Base-by-base conservation (phyloP, 768 basidiomycete genomes). In the Cubamyces sp. region DNA sequence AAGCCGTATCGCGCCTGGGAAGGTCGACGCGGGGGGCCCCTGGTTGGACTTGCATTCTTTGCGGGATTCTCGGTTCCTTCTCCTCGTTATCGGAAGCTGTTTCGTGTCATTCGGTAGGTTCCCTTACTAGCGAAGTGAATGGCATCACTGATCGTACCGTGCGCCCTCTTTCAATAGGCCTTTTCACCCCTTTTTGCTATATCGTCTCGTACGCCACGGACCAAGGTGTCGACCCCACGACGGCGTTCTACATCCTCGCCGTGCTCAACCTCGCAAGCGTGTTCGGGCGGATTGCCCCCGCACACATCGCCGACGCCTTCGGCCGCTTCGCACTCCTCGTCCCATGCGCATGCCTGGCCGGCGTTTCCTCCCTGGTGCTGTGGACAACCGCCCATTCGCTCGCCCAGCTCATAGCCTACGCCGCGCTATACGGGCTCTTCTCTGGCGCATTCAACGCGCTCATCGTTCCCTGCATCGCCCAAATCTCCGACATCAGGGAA, bases 101-200 rank as follows among this genome's bases (percentile, higher is more conserved):
- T 78, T 88, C 46, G 82, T 87, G 18, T 84, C 86, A 14, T 74
- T 89, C 34, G 88, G 88, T 88, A 66, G 1, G 69, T 64, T 41
- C 8, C 18, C 7, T 19, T 23, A 5, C 14, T 16, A 11, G 23
- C 14, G 30, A 11, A 19, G 34, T 34, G 41, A 52, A 64, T 26
- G 60, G 23, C 8, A 34, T 47, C 23, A 28, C 18, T 45, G n/a
- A 18, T 6, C 37, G 26, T n/a, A 5, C 39, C 46, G 25, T 34
- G 15, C 57, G n/a, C 23, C 18, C 21, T 3, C 3, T 5, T 9
- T 15, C 21, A 12, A 12, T 66, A 90, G 88, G 88, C 37, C 74
- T 90, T 2, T 90, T 88, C 74, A 85, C 84, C 21, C 89, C 89
- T 4, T 86, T 84, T 71, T 87, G 88, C 70, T 91, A 84, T 74